These are phyloP conservation scores for Zostera marina DNA, from an alignment of 116 monocot genomes.

Conservation along the genomic window DNA sequence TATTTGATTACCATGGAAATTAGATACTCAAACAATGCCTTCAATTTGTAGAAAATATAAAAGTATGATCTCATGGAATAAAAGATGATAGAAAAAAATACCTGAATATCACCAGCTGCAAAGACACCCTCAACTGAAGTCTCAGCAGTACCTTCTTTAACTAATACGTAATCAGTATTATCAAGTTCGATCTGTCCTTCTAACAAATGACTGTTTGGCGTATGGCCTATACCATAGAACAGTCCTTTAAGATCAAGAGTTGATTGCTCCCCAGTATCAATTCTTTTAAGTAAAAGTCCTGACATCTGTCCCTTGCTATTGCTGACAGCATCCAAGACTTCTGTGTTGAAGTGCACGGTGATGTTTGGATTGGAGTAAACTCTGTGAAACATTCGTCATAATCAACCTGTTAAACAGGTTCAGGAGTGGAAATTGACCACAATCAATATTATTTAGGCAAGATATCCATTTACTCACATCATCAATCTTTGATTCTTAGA, in stretches of 20 bases:
- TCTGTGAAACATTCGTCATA: conserved; percentile 99
- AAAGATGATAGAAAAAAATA: conserved; percentile 6
- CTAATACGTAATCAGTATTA: conserved; percentile 55
- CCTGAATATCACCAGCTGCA: conserved; percentile 99
- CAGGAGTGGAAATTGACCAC: conserved; percentile 54
- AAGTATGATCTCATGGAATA: background rate
- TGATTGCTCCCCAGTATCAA: conserved; percentile 59
- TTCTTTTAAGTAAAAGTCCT: conserved; percentile 48
- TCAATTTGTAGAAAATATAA: background rate
- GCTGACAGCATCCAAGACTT: conserved; percentile 66
- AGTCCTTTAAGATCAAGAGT: conserved; percentile 75
- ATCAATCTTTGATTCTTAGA: conserved; percentile 1
- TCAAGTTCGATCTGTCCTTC: conserved; percentile 87
- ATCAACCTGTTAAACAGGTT: conserved; percentile 99
- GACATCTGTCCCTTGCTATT: conserved; percentile 93
- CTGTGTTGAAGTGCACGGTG: conserved; percentile 93
- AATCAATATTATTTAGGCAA: conserved; percentile 23
- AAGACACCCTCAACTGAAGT: conserved; percentile 96
- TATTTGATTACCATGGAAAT: too few species aligned
- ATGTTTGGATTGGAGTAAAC: conserved; percentile 90
- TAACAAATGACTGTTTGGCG: conserved; percentile 83
- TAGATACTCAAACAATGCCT: too few species aligned
- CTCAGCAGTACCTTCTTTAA: conserved; percentile 58
- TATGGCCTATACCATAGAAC: conserved; percentile 94
- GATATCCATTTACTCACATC: conserved; percentile 1